phyloP scores from a whole-genome alignment of 768 basidiomycete genomes.

The Grammothele lineata region DNA sequence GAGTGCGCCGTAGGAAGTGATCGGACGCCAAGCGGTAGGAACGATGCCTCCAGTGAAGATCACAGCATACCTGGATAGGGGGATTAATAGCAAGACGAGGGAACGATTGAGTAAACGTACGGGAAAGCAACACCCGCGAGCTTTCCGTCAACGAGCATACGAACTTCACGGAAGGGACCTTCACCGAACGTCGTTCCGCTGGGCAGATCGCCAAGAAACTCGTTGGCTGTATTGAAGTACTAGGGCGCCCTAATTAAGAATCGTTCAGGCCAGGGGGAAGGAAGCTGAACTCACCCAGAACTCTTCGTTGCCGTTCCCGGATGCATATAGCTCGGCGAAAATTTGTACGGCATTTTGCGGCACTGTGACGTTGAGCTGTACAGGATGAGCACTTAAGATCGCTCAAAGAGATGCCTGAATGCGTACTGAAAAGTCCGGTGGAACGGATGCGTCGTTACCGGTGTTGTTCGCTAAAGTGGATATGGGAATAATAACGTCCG shows the following conservation, averaged over 20 bases:
- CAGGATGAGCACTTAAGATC: neutral
- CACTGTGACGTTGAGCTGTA: slow-evolving; percentile 61
- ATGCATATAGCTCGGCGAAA: slow-evolving; percentile 70
- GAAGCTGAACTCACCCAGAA: slow-evolving; percentile 57
- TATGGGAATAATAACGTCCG: slow-evolving; percentile 66
- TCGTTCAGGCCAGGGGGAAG: too few relatives aligned
- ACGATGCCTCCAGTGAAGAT: slow-evolving; percentile 76
- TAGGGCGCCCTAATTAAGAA: slow-evolving; percentile 20
- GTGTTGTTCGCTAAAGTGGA: slow-evolving; percentile 59
- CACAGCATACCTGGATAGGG: slow-evolving; percentile 20
- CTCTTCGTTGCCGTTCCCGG: slow-evolving; percentile 61
- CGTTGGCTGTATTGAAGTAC: slow-evolving; percentile 67
- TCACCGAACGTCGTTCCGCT: slow-evolving; percentile 42
- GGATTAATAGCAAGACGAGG: slow-evolving; percentile 18
- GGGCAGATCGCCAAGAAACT: slow-evolving; percentile 55
- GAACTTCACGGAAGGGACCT: slow-evolving; percentile 61
- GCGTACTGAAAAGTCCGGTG: slow-evolving; percentile 65
- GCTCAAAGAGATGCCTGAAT: neutral
- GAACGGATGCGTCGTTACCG: slow-evolving; percentile 72
- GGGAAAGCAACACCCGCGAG: slow-evolving; percentile 58
- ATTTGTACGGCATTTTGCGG: slow-evolving; percentile 65
- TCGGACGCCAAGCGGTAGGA: slow-evolving; percentile 74
- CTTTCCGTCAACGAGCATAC: slow-evolving; percentile 50
- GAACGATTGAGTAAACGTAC: slow-evolving; percentile 26
- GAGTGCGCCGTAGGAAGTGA: slow-evolving; percentile 71